Percentiles rank a stretch among this genome's conserved stretches.
Conservation (phyloP, 345 rosid species). For the Gossypium thurberi region DNA sequence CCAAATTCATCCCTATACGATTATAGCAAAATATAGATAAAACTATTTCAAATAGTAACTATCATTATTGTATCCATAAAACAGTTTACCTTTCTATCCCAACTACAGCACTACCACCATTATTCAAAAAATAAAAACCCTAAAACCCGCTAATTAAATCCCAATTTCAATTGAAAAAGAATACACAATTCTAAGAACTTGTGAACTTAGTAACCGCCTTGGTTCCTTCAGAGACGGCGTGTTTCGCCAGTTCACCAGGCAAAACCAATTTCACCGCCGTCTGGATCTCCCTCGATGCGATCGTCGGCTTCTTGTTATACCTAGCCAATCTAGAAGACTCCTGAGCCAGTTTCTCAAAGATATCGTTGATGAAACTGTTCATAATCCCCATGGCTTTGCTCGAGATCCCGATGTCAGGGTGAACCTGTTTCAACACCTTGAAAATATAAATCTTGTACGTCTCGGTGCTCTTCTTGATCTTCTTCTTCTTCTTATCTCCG, state of each 20-base stretch:
- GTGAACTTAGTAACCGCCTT: slow-evolving; percentile 75
- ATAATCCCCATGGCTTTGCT: slow-evolving; percentile 73
- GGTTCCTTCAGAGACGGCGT: slow-evolving; percentile 62
- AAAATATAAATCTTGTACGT: slow-evolving; percentile 69
- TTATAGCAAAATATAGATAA: too few relatives aligned
- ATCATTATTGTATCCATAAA: too few relatives aligned
- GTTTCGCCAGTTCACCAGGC: slow-evolving; percentile 65
- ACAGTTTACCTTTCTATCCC: background rate
- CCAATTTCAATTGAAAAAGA: background rate
- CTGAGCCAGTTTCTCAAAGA: slow-evolving; percentile 63
- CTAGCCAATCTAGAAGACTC: slow-evolving; percentile 59
- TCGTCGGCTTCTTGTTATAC: slow-evolving; percentile 66
- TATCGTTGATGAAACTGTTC: slow-evolving; percentile 71
- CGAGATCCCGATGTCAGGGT: slow-evolving; percentile 53
- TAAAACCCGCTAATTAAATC: background rate
- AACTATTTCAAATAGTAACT: too few relatives aligned
- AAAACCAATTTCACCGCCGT: slow-evolving; percentile 59
- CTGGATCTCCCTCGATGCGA: slow-evolving; percentile 65
- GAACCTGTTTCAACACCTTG: slow-evolving; percentile 59
- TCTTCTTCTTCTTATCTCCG: slow-evolving; percentile 52
- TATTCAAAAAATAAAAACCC: background rate
- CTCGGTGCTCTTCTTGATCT: slow-evolving; percentile 48
- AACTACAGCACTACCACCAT: background rate
- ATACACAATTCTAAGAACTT: slow-evolving; percentile 31
- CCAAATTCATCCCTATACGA: too few relatives aligned